Evolutionary conservation across 2,329 filamentous ascomycete genomes (phyloP), one percentile per base, ranked within the genome.

Genomic region (Pseudodiploospora longispora): DNA sequence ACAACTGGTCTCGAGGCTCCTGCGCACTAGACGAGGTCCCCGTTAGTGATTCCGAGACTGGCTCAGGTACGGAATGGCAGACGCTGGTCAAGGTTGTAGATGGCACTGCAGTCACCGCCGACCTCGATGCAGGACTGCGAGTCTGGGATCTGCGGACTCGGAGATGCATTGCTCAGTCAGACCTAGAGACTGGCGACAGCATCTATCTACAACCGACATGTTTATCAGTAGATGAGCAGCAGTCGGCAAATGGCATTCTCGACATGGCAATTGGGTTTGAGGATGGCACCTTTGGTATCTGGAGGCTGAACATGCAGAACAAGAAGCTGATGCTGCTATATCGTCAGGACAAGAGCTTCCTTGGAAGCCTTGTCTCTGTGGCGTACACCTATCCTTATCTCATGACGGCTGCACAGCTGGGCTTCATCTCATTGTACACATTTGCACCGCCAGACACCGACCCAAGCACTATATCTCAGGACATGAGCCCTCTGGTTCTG

Each of bases 1-100:
- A 95, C 60, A 97, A 97, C 65, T 97, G 93, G 93, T 78, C 85
- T 1, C 79, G 75, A 49, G 93, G 91, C 1, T 82, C 78, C 52
- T 95, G 88, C 56, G 83, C 79, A 33, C 80, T 95, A 9, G 82
- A 85, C 32, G 86, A 95, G 62, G 77, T 96, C 30, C 73, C 81
- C 37, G 75, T 88, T 27, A 55, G 56, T 34, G 55, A 58, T 34
- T 42, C 47, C 7, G 67, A 72, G 19, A 38, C 42, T 67, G 50
- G 45, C 57, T 30, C 38, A 46, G 12, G n/a, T 48, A 39, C 35
- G 48, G 58, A 81, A 60, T 46, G 52, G 34, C 53, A 50, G 70
- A 85, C 89, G 33, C 68, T 96, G 6, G 85, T 90, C 39, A 87
- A 86, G 59, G 76, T 95, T 50, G 76, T 83, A 36, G 80, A 87